A percentile compares a stretch with the other conserved stretches of the same genome.
Conservation (phyloP, 2,329 filamentous ascomycete species). For the Fusarium hainanense region DNA sequence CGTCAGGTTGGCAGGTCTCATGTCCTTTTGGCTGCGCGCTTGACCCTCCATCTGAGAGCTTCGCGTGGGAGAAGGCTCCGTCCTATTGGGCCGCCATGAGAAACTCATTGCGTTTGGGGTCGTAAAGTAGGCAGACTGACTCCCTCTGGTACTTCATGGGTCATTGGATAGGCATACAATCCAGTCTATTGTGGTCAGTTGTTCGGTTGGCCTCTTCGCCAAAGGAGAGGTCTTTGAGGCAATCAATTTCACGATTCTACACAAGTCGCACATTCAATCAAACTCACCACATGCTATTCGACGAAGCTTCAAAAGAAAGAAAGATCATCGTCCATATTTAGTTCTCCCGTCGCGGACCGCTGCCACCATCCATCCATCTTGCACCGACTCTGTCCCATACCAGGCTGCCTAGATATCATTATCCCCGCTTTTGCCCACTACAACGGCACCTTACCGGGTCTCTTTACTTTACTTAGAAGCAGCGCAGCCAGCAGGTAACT, state of each 20-base stretch:
- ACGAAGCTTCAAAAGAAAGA: not conserved
- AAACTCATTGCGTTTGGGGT: slow-evolving; percentile 32
- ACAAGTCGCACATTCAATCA: not conserved
- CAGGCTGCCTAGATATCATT: not conserved
- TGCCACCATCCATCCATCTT: slow-evolving; percentile 35
- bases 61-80: slow-evolving; percentile 40
- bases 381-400: slow-evolving; percentile 4
- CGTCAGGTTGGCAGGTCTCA: slow-evolving; percentile 42
- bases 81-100: slow-evolving; percentile 45
- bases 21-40: slow-evolving; percentile 42
- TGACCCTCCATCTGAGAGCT: slow-evolving; percentile 43
- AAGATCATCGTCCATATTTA: slow-evolving; percentile 33
- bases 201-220: not conserved
- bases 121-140: slow-evolving; percentile 33
- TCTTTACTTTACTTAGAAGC: slow-evolving; percentile 2
- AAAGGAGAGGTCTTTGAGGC: not conserved
- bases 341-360: slow-evolving; percentile 42
- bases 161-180: slow-evolving; percentile 19
- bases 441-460: slow-evolving; percentile 16
- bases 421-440: slow-evolving; percentile 41
- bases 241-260: slow-evolving; percentile 1
- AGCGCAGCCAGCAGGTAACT: not conserved
- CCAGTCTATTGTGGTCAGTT: slow-evolving; percentile 11
- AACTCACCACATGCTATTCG: slow-evolving; percentile 7
- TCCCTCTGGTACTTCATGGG: slow-evolving; percentile 21